Base-by-base conservation (phyloP, 73 alveolate species). In the Paramecium sexaurelia region DNA sequence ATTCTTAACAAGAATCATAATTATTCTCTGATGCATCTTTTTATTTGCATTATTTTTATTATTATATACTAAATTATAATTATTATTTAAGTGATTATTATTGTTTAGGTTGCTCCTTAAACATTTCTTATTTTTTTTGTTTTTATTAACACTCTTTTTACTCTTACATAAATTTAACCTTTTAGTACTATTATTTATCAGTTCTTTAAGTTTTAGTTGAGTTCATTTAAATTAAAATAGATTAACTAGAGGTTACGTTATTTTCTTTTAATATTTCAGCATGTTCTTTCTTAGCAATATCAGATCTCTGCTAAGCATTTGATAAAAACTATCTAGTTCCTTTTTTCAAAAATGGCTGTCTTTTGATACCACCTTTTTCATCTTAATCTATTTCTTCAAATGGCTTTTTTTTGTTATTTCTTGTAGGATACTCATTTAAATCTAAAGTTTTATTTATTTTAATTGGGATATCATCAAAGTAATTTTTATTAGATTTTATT, bases 221-320 rank as follows among this genome's bases (percentile, higher is more conserved):
- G 13, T 55, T 41, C n/a, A 7, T 39, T 36, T 86, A 29, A n/a
- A 43, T 75, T 61, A 26, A 61, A 2, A 29, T 17, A 33, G 87
- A 33, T 39, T 5, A 45, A 9, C n/a, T n/a, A n/a, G n/a, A n/a
- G n/a, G n/a, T n/a, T n/a, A n/a, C 92, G 55, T 88, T 88, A 32
- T 88, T 37, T 26, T 88, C 73, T 26, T 39, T 88, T 22, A 68
- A 47, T 7, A 88, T 88, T 41, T 88, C 94, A 39, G 75, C 73
- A 27, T 68, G 69, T 37, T 88, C 91, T 11, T 68, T 88, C 27
- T 88, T 43, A 3, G 94, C 94, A 55, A 82, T 82, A 19, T 88
- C 87, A 39, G 94, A 88, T 51, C 94, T 75, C 35, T 68, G 10
- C 55, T 88, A 68, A 4, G 94, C 94, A 45, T 88, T 88, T 17